A percentile compares a stretch with the other conserved stretches of the same genome.
phyloP scores from a whole-genome alignment of 2,329 filamentous ascomycete species.

The Penicillium palitans region DNA sequence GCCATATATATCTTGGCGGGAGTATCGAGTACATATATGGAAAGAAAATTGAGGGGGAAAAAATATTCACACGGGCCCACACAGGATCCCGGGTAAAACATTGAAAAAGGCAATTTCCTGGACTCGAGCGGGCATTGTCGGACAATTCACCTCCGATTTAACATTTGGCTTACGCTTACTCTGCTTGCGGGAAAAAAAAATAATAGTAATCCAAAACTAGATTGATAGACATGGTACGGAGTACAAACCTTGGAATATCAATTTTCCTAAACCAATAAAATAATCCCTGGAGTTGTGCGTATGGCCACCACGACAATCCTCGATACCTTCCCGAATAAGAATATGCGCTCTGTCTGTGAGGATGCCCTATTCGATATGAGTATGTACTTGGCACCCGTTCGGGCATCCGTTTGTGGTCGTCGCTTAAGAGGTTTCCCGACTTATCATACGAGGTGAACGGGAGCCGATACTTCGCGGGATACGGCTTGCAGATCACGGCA shows the following conservation, averaged over 20 bases:
- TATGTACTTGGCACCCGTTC: neutral
- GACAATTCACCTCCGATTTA: neutral
- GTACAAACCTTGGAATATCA: neutral
- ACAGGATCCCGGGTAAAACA: neutral
- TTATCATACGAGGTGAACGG: neutral
- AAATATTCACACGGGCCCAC: neutral
- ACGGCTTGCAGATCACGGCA: conserved; percentile 1
- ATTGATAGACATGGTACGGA: neutral
- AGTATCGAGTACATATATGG: neutral
- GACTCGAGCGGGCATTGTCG: conserved; percentile 1
- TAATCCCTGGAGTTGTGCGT: neutral
- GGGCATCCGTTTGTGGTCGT: too few relatives aligned
- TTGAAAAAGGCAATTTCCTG: neutral
- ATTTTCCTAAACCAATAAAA: neutral
- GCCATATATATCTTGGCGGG: neutral
- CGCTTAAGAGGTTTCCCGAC: too few relatives aligned
- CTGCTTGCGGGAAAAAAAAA: neutral
- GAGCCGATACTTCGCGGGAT: neutral
- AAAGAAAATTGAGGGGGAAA: neutral
- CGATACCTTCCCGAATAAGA: neutral
- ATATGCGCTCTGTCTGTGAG: neutral
- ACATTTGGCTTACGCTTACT: neutral
- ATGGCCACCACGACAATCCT: too few relatives aligned
- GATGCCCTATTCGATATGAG: neutral
- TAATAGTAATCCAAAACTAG: neutral